Conservation (phyloP, 805 yeast species). For the Wickerhamiella domercqiae region DNA sequence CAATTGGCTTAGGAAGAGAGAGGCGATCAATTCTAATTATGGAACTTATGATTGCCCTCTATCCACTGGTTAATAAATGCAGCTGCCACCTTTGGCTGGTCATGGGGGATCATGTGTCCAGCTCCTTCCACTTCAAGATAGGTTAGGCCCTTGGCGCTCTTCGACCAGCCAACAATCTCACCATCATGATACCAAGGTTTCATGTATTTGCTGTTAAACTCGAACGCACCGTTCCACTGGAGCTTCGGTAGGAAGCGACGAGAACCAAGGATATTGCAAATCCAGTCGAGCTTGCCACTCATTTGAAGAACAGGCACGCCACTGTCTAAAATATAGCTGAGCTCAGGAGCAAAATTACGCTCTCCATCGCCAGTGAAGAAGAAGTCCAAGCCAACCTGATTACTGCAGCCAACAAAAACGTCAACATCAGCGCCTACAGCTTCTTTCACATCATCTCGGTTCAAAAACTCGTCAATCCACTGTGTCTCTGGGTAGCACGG, state of each 20-base stretch:
- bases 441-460: slow-evolving; percentile 55
- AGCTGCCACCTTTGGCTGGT: slow-evolving; percentile 64
- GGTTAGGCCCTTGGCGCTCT: slow-evolving; percentile 47
- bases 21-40: too few relatives aligned
- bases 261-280: slow-evolving; percentile 95
- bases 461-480: slow-evolving; percentile 65
- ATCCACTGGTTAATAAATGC: slow-evolving; percentile 83
- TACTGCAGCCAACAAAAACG: slow-evolving; percentile 34
- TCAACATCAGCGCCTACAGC: slow-evolving; percentile 89
- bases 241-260: slow-evolving; percentile 64
- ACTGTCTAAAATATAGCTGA: slow-evolving; percentile 53
- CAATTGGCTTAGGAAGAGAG: too few relatives aligned
- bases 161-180: slow-evolving; percentile 49
- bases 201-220: slow-evolving; percentile 31
- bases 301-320: slow-evolving; percentile 73
- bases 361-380: slow-evolving; percentile 81
- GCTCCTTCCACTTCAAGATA: slow-evolving; percentile 77
- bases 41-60: slow-evolving; percentile 8
- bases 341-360: slow-evolving; percentile 68
- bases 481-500: slow-evolving; percentile 65
- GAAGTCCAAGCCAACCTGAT: slow-evolving; percentile 65
- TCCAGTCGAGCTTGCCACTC: slow-evolving; percentile 93
- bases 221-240: slow-evolving; percentile 47
- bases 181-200: slow-evolving; percentile 29
- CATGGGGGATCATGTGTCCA: slow-evolving; percentile 93